phyloP scores from a whole-genome alignment of 345 rosid species.

The Eucalyptus pauciflora region DNA sequence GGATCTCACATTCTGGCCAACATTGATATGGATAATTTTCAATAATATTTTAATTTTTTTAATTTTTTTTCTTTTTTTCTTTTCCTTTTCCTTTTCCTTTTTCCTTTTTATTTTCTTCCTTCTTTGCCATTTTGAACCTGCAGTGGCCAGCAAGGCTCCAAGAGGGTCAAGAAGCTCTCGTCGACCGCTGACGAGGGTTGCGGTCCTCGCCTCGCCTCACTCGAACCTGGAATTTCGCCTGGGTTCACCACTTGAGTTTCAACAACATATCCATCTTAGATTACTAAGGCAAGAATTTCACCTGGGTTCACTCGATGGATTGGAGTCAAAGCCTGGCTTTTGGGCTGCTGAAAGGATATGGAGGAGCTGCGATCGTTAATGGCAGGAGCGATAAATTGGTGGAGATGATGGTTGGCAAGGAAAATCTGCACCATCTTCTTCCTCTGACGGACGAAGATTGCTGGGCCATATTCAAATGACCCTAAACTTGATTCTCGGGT shows the following conservation, averaged over 20 bases:
- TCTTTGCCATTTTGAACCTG: too few species aligned
- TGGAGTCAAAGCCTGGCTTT: neutral
- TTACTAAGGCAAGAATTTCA: neutral
- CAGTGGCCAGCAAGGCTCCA: too few species aligned
- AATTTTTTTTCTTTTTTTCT: fast-evolving
- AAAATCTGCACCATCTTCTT: neutral
- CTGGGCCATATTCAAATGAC: neutral
- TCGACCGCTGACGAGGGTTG: fast-evolving
- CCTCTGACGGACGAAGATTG: neutral
- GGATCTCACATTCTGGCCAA: fast-evolving
- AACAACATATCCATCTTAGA: neutral
- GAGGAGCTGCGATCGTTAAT: neutral
- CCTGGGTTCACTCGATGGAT: neutral
- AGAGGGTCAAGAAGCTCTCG: too few species aligned
- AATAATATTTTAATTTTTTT: too few species aligned
- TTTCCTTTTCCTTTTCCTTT: too few species aligned
- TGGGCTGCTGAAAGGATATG: neutral
- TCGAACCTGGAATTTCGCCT: neutral
- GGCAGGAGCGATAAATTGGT: neutral
- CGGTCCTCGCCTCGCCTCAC: fast-evolving
- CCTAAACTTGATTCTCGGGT: neutral
- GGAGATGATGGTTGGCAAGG: neutral
- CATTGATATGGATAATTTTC: too few species aligned
- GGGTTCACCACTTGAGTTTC: neutral
- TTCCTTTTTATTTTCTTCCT: too few species aligned